A percentile compares a stretch with the other conserved stretches of the same genome.
Evolutionary conservation across 2,329 filamentous ascomycete genomes (phyloP).

Genomic region (Pseudogymnoascus sp.): DNA sequence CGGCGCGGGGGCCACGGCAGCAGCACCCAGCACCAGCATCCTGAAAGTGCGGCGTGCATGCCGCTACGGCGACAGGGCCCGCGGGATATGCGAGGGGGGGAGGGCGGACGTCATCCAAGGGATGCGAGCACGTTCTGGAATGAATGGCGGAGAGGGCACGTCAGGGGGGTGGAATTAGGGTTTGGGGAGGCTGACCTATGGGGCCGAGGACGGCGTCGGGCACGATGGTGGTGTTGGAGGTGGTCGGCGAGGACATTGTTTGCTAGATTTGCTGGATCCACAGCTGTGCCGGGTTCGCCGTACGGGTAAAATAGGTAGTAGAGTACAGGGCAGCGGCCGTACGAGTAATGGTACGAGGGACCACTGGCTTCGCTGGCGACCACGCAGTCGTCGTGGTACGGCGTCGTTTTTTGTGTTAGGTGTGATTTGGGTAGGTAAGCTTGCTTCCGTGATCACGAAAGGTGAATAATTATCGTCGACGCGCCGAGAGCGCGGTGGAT

Average conservation of each 20-base stretch:
- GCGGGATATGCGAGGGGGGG: not conserved
- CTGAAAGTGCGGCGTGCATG: not conserved
- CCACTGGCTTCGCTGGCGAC: not conserved
- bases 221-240: not conserved
- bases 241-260: not conserved
- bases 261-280: not conserved
- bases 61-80: not conserved
- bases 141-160: not conserved
- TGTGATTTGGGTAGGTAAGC: not conserved
- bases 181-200: slow-evolving; percentile 7
- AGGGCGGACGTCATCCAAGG: slow-evolving; percentile 5
- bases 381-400: not conserved
- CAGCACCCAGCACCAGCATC: not conserved
- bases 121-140: slow-evolving; percentile 9
- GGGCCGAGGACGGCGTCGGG: not conserved
- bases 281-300: not conserved
- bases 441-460: not conserved
- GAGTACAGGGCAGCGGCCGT: not conserved
- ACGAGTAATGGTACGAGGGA: not conserved
- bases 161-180: not conserved
- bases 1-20: not conserved
- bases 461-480: not conserved
- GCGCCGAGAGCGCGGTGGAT: not conserved
- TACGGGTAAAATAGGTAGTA: not conserved
- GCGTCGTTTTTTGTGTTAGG: not conserved